phyloP scores from a whole-genome alignment of 306 rosid genomes.

The Fragaria iinumae region DNA sequence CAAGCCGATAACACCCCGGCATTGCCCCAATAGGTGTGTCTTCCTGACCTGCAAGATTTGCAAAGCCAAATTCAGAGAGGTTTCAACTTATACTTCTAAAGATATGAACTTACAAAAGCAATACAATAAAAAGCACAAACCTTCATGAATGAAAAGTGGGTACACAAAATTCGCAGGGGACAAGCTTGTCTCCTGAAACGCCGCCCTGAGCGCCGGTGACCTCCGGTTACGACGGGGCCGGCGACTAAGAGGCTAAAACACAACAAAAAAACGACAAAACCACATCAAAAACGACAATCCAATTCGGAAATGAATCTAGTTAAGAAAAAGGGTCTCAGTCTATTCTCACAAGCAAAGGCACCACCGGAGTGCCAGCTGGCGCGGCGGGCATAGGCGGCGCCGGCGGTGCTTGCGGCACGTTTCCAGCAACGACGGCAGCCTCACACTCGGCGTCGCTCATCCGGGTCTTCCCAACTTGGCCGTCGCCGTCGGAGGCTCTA shows the following conservation, averaged over 20 bases:
- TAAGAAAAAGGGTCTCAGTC: background rate
- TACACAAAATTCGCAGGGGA: conserved; percentile 89
- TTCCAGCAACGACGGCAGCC: conserved; percentile 84
- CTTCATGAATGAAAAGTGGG: conserved; percentile 97
- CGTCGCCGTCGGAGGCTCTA: conserved; percentile 46
- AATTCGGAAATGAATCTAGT: background rate
- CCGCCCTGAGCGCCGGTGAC: conserved; percentile 60
- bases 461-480: conserved; percentile 36
- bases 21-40: conserved; percentile 94
- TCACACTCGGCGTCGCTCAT: conserved; percentile 70
- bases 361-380: conserved; percentile 87
- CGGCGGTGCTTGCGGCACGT: conserved; percentile 74
- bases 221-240: conserved; percentile 85
- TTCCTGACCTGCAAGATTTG: conserved; percentile 68
- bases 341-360: conserved; percentile 64
- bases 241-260: conserved; percentile 59
- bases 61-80: conserved; percentile 18
- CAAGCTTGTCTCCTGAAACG: conserved; percentile 80
- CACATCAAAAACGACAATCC: conserved; percentile 17
- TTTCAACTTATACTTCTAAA: background rate
- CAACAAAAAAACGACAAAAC: conserved; percentile 14
- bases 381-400: conserved; percentile 69
- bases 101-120: background rate
- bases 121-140: conserved; percentile 31
- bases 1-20: conserved; percentile 98